phyloP scores from a whole-genome alignment of 495 filamentous ascomycete genomes.

The Daldinia decipiens region DNA sequence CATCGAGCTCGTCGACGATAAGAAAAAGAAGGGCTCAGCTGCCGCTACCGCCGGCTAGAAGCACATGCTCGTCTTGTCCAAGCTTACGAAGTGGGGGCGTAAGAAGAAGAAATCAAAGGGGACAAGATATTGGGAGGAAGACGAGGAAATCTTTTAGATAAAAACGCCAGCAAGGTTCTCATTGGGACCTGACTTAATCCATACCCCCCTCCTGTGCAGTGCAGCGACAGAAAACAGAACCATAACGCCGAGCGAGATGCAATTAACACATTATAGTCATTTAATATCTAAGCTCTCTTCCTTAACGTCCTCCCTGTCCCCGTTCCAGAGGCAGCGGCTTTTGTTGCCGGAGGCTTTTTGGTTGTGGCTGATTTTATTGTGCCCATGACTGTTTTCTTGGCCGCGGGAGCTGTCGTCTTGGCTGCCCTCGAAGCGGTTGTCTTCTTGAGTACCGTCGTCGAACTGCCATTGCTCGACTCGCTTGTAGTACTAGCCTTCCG shows the following conservation, averaged over 20 bases:
- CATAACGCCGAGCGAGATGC: slow-evolving; percentile 28
- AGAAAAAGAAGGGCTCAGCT: slow-evolving; percentile 79
- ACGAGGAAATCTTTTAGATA: slow-evolving; percentile 12
- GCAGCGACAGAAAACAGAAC: slow-evolving; percentile 14
- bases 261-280: slow-evolving; percentile 33
- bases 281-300: slow-evolving; percentile 56
- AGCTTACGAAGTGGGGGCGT: slow-evolving; percentile 15
- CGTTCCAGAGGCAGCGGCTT: slow-evolving; percentile 46
- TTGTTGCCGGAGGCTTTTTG: slow-evolving; percentile 54
- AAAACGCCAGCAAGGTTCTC: slow-evolving; percentile 34
- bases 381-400: slow-evolving; percentile 54
- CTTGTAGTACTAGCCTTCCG: slow-evolving; percentile 59
- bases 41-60: slow-evolving; percentile 44
- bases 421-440: slow-evolving; percentile 48
- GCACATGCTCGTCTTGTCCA: not conserved
- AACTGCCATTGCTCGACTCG: slow-evolving; percentile 62
- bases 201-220: slow-evolving; percentile 12
- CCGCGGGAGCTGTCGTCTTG: slow-evolving; percentile 51
- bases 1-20: slow-evolving; percentile 91
- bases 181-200: slow-evolving; percentile 36
- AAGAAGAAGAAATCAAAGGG: not conserved
- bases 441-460: slow-evolving; percentile 57
- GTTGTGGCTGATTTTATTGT: slow-evolving; percentile 54
- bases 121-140: slow-evolving; percentile 4
- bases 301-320: slow-evolving; percentile 60